Conservation (phyloP, 148 eudicot genomes). For the Vaccinium myrtillus region DNA sequence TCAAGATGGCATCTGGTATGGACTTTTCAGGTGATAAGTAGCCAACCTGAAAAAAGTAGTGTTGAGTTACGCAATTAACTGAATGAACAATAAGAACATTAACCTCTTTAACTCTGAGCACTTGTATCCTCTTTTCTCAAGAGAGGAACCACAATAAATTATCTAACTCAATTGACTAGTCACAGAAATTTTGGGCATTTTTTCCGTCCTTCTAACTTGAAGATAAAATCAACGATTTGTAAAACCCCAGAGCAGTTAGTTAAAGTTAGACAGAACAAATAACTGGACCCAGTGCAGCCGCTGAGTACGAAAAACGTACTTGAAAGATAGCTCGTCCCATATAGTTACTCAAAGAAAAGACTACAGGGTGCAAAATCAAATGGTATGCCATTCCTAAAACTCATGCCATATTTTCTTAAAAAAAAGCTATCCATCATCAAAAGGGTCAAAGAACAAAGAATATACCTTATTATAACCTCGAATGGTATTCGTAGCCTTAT, state of each 20-base stretch:
- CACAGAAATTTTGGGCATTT: too few species aligned
- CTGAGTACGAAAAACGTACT: neutral
- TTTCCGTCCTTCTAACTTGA: too few species aligned
- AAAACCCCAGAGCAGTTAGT: neutral
- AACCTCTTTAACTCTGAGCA: neutral
- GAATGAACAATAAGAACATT: neutral
- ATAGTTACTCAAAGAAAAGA: neutral
- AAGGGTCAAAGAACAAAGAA: neutral
- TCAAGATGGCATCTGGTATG: conserved; percentile 61
- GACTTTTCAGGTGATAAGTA: conserved; percentile 45
- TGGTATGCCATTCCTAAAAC: neutral
- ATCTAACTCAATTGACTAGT: neutral
- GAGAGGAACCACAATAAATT: neutral
- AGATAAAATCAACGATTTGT: neutral
- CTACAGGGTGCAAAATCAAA: neutral
- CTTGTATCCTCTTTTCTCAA: neutral
- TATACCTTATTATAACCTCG: conserved; percentile 49
- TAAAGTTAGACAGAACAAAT: neutral
- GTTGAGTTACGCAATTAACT: neutral
- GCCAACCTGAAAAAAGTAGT: conserved; percentile 39
- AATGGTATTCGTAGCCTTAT: conserved; percentile 51
- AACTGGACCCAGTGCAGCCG: neutral
- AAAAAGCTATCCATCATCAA: neutral
- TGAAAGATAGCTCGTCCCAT: neutral
- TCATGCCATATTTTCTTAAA: neutral